These are phyloP conservation scores for Dinochytrium kinnereticum DNA, from an alignment of 371 early-diverging fungal species.

Conservation along the genomic window DNA sequence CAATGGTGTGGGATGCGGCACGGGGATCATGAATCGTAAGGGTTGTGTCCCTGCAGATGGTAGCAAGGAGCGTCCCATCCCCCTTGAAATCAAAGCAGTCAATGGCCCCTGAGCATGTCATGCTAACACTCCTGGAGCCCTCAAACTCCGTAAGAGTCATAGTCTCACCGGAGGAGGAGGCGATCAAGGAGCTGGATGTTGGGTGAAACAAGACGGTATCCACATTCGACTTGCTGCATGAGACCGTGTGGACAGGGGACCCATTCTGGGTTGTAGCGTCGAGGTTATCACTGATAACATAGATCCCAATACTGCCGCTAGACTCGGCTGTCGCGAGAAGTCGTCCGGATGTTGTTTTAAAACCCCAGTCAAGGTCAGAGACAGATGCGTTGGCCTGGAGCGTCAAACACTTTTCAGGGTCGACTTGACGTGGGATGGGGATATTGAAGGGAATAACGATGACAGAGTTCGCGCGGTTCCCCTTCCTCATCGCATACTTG, in stretches of 20 bases:
- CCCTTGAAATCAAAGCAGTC: conserved; percentile 1
- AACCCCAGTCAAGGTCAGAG: conserved; percentile 12
- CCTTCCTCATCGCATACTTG: background rate
- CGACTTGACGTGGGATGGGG: background rate
- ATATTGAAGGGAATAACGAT: background rate
- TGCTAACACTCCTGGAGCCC: background rate
- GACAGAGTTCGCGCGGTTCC: background rate
- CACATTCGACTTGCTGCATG: background rate
- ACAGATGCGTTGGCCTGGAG: background rate
- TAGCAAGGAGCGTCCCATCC: background rate
- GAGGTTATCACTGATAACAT: background rate
- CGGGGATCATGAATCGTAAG: background rate
- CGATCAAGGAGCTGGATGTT: background rate
- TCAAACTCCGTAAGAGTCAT: background rate
- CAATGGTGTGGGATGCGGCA: background rate
- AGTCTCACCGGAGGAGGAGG: background rate
- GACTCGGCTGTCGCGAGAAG: background rate
- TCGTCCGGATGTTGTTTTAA: background rate
- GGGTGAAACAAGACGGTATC: background rate
- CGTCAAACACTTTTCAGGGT: background rate
- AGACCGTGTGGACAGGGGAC: background rate
- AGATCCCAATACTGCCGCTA: background rate
- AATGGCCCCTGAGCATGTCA: background rate
- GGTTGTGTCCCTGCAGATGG: background rate
- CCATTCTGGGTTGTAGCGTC: background rate